Evolutionary conservation across 2,329 filamentous ascomycete genomes (phyloP).

Genomic region (Fusarium xylarioides): DNA sequence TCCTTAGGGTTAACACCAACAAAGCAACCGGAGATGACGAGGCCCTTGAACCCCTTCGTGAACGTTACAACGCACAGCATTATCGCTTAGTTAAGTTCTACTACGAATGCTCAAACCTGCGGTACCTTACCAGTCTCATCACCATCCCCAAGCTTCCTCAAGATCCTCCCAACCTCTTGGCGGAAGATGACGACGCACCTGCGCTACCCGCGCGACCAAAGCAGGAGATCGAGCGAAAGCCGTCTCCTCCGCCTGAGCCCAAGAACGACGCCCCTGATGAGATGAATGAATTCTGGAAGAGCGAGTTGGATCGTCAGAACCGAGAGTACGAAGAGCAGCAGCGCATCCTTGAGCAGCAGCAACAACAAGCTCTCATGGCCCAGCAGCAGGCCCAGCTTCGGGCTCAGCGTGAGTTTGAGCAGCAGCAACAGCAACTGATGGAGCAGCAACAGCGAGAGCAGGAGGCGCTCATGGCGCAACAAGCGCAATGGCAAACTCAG

Average conservation of each 20-base stretch:
- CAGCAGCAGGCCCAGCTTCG: slow-evolving; percentile 86
- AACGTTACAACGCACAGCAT: slow-evolving; percentile 93
- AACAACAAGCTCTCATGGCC: slow-evolving; percentile 79
- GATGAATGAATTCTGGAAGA: slow-evolving; percentile 98
- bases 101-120: slow-evolving; percentile 97
- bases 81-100: slow-evolving; percentile 98
- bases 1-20: slow-evolving; percentile 30
- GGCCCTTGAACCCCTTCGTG: slow-evolving; percentile 85
- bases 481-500: slow-evolving; percentile 92
- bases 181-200: slow-evolving; percentile 85
- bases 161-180: slow-evolving; percentile 88
- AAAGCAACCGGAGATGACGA: slow-evolving; percentile 91
- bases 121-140: slow-evolving; percentile 95
- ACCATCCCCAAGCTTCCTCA: slow-evolving; percentile 95
- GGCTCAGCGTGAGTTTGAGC: slow-evolving; percentile 94
- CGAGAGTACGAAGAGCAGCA: slow-evolving; percentile 96
- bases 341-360: slow-evolving; percentile 84
- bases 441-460: slow-evolving; percentile 93
- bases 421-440: slow-evolving; percentile 85
- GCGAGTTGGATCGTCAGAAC: slow-evolving; percentile 88
- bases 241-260: slow-evolving; percentile 73
- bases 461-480: slow-evolving; percentile 87
- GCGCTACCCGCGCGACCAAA: slow-evolving; percentile 83
- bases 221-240: slow-evolving; percentile 74
- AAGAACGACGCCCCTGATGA: slow-evolving; percentile 87